Conservation (phyloP, 176 grass and related monocot species). For the Zoysia pacifica region DNA sequence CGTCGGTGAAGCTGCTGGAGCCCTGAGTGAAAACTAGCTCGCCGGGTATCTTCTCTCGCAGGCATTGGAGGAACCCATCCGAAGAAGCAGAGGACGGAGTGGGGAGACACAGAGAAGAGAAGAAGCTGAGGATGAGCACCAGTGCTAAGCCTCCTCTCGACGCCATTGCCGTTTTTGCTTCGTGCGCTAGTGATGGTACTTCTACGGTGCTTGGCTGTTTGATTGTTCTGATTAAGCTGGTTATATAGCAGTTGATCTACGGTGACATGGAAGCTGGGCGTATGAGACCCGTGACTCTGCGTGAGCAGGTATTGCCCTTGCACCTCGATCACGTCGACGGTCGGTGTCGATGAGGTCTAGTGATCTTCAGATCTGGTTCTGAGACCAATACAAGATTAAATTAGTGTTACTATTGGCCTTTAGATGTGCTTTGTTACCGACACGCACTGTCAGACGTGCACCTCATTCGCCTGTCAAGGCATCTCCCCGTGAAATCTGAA, state of each 20-base stretch:
- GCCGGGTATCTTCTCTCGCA: constrained; percentile 21
- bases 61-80: constrained; percentile 57
- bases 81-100: constrained; percentile 13
- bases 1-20: constrained; percentile 35
- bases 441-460: not conserved
- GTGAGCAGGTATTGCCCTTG: not conserved
- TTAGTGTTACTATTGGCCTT: not conserved
- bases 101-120: not conserved
- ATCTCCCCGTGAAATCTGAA: not conserved
- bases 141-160: not conserved
- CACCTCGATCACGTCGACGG: not conserved
- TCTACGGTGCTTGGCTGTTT: not conserved
- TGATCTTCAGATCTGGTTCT: not conserved
- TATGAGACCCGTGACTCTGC: not conserved
- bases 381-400: not conserved
- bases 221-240: not conserved
- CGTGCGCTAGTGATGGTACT: not conserved
- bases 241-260: not conserved
- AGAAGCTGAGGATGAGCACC: not conserved
- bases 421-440: not conserved
- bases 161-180: constrained; percentile 5
- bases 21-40: constrained; percentile 41
- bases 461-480: not conserved
- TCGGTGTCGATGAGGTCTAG: not conserved
- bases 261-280: not conserved